A percentile compares a stretch with the other conserved stretches of the same genome.
Conservation (phyloP, 129 eudicot species). For the Gnaphalium uliginosum region DNA sequence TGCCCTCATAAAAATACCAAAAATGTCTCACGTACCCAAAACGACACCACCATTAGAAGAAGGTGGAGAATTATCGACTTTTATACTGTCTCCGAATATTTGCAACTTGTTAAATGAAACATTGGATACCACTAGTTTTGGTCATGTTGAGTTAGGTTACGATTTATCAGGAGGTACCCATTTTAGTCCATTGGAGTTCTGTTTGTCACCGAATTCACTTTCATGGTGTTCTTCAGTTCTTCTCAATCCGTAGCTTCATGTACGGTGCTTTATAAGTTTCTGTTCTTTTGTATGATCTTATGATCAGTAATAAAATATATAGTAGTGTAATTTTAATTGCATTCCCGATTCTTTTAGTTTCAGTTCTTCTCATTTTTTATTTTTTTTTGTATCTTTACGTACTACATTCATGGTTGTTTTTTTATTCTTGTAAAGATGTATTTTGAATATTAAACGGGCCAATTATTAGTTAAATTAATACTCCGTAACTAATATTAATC, state of each 20-base stretch:
- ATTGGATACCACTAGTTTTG: constrained; percentile 21
- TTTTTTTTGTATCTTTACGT: no score
- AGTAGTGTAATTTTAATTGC: no score
- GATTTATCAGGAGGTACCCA: neutral
- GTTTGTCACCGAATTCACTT: constrained; percentile 46
- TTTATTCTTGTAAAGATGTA: no score
- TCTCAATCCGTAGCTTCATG: constrained; percentile 36
- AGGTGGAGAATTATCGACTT: constrained; percentile 3
- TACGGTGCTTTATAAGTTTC: neutral
- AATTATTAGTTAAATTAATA: no score
- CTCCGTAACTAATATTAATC: no score
- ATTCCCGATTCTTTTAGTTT: no score
- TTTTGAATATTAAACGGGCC: no score
- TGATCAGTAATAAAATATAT: no score
- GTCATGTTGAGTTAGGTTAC: constrained; percentile 32
- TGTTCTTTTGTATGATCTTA: no score
- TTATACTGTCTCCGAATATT: constrained; percentile 18
- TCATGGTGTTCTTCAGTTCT: constrained; percentile 45
- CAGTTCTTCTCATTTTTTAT: no score
- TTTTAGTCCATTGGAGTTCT: constrained; percentile 39
- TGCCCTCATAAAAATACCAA: constrained; percentile 20
- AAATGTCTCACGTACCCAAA: neutral
- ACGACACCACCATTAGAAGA: constrained; percentile 7
- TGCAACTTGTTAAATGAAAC: constrained; percentile 27
- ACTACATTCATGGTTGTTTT: no score